Base-by-base conservation (phyloP, 2,329 filamentous ascomycete species). In the Penicillium sp. region DNA sequence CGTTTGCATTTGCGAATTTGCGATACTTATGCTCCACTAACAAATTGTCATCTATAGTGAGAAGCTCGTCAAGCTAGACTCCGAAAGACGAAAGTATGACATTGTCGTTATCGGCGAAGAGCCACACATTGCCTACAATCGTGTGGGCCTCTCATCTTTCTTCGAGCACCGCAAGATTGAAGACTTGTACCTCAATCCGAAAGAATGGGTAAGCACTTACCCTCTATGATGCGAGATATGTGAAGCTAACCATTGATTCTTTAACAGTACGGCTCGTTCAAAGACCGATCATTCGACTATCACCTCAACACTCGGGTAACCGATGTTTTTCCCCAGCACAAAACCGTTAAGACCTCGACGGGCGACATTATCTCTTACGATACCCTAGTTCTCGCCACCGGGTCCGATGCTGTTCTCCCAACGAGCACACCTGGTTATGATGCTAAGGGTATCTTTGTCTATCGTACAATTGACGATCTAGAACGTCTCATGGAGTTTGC, bases 61-160 rank as follows among this genome's bases (percentile, higher is more conserved):
- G 78, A 97, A 97, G 78, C 78, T 97, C 9, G 83, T 96, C 71
- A 96, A 96, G 70, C 86, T 93, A 56, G 93, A 96, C 74, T 86
- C 88, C 1, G 88, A 90, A 70, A 79, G 86, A 65, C 83, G 89
- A 70, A 89, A 93, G 75, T 96, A 93, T 74, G 87, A 92, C 66
- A 86, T 97, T 56, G 84, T 92, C 1, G 92, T 97, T 11, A 90
- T 97, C 64, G 93, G 93, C 64, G 93, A 97, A 71, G 93, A 97
- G 74, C 82, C 90, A 21, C 90, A 97, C 79, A 81, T 96, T 58
- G 93, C 93, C 21, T 97, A 97, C 76, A 97, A 97, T 75, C 88
- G 93, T 61, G 93, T 97, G 31, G 93, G 93, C 3, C 82, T 97
- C 55, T 96, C 92, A 3, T 91, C 89, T 63, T 97, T 93, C 82